Evolutionary conservation across 495 filamentous ascomycete genomes (phyloP), one percentile per base, ranked within the genome.

Genomic region (Penicillium paradoxum): DNA sequence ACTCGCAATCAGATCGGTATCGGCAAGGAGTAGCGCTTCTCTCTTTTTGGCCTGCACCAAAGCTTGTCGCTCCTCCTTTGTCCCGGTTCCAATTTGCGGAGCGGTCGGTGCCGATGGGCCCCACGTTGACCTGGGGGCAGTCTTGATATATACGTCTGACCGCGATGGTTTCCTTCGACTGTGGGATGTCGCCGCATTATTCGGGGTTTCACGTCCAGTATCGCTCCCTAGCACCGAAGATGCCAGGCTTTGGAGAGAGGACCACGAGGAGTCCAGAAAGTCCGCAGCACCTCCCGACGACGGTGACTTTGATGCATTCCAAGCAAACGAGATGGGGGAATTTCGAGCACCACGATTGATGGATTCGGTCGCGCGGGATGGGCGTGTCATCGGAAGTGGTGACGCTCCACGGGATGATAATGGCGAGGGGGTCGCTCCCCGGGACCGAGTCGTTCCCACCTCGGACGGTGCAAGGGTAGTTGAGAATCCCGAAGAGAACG

Each of bases 1-100:
- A 51, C 74, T 76, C 36, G 76, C 65, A 21, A 67, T 65, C 43
- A 75, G 54, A 46, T 79, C 71, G 11, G 72, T 74, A 55, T 83
- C 77, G 33, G 81, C 77, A 36, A 75, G 65, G 14, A 86, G 62
- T 38, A 86, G 60, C n/a, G 78, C 77, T 55, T 83, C 79, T 52
- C 82, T 68, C 64, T 84, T 86, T 70, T 81, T 80, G 18, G 81
- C 83, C 53, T 84, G 77, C 15, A 85, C 71, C 48, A 83, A 52
- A 21, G 75, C 76, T 42, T 78, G 74, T 42, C 81, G 63, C 45
- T 82, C 78, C 60, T 83, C 83, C 56, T 75, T 69, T 24, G 79
- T 77, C 14, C 82, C 83, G 9, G 59, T 62, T 22, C 79, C 82
- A 42, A 83, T 66, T 49, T 74, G 70, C 32, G 68, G 61, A 17